Evolutionary conservation across 306 rosid genomes (phyloP).

Genomic region (Lathyrus aphaca): DNA sequence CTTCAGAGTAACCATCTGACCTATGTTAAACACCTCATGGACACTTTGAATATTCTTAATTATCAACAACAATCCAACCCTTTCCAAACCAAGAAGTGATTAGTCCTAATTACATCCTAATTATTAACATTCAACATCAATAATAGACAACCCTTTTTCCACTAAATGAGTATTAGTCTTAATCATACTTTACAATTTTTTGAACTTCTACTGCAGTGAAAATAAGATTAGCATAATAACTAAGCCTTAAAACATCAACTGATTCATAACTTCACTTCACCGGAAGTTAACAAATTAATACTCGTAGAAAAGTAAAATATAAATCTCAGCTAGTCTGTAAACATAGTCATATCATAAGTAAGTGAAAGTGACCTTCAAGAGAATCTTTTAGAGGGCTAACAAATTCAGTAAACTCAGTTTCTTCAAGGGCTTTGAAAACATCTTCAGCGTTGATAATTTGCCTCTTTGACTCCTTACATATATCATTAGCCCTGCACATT

Average conservation of each 20-base stretch:
- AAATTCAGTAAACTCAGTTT: conserved; percentile 83
- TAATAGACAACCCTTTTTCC: no score
- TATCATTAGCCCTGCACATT: conserved; percentile 80
- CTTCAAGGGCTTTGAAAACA: conserved; percentile 81
- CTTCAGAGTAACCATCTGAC: neutral
- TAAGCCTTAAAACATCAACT: neutral
- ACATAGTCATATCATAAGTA: neutral
- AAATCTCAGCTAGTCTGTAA: neutral
- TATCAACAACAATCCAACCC: neutral
- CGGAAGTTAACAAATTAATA: conserved; percentile 3
- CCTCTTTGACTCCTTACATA: conserved; percentile 88
- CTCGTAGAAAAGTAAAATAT: neutral
- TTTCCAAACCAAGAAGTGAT: neutral
- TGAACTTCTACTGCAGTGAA: neutral
- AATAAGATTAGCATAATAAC: neutral
- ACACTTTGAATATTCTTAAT: neutral
- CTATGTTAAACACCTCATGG: neutral
- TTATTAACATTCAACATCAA: neutral
- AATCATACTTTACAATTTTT: neutral
- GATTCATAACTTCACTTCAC: neutral
- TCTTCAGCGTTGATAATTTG: conserved; percentile 84
- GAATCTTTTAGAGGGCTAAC: conserved; percentile 67
- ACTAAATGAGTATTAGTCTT: neutral
- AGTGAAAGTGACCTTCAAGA: conserved; percentile 58
- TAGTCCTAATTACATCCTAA: neutral